These are phyloP conservation scores for Fusarium setosum DNA, from an alignment of 2,329 filamentous ascomycete genomes.

Conservation along the genomic window DNA sequence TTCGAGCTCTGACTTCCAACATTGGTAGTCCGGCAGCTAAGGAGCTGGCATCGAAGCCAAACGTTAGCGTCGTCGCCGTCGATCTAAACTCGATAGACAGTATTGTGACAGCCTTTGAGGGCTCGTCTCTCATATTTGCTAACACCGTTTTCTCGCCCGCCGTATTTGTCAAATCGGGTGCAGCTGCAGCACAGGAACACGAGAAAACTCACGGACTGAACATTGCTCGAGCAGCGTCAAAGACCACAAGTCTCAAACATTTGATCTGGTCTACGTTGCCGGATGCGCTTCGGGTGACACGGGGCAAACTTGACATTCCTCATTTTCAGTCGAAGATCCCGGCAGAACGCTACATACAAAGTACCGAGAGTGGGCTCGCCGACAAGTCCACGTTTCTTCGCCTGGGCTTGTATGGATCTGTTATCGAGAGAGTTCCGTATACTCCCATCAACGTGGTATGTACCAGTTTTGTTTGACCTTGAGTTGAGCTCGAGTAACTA, in stretches of 20 bases:
- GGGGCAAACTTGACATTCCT: not conserved
- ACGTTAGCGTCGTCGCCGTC: not conserved
- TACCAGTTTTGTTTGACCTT: not conserved
- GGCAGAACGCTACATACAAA: not conserved
- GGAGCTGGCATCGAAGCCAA: not conserved
- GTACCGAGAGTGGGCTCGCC: not conserved
- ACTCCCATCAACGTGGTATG: not conserved
- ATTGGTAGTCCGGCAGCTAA: not conserved
- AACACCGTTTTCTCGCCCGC: not conserved
- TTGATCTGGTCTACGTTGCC: conserved; percentile 7
- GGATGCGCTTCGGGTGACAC: not conserved
- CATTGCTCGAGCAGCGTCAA: not conserved
- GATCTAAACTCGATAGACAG: not conserved
- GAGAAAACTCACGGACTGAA: not conserved
- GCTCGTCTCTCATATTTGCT: not conserved
- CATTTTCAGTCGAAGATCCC: conserved; percentile 1
- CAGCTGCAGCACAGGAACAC: not conserved
- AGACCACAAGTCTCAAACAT: not conserved
- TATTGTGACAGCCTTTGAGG: not conserved
- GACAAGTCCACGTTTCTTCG: not conserved
- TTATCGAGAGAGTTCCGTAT: not conserved
- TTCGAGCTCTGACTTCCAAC: conserved; percentile 8
- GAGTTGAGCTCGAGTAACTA: not conserved
- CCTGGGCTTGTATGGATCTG: not conserved
- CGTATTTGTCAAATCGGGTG: not conserved